phyloP scores from a whole-genome alignment of 768 basidiomycete genomes.

The Saitozyma sp. region DNA sequence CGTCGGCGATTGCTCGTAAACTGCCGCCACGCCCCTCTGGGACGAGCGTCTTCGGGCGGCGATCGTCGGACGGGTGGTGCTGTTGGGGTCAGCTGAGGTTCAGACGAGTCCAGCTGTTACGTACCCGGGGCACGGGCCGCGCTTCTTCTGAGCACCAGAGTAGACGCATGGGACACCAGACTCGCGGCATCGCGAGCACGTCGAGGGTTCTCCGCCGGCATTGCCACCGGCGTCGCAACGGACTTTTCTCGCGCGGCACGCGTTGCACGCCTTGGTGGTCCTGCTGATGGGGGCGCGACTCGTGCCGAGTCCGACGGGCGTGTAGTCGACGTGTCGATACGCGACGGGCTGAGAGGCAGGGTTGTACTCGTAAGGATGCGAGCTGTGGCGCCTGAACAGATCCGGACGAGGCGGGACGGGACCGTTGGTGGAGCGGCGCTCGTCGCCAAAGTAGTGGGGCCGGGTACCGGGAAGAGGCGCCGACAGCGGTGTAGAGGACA shows the following conservation, averaged over 20 bases:
- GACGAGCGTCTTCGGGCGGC: background rate
- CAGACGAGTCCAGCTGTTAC: too few relatives aligned
- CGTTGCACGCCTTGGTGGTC: conserved; percentile 51
- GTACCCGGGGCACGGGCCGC: conserved; percentile 50
- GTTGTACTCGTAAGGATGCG: conserved; percentile 35
- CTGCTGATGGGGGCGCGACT: conserved; percentile 44
- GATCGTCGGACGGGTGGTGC: background rate
- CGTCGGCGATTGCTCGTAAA: background rate
- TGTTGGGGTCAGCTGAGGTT: too few relatives aligned
- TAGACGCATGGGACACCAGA: conserved; percentile 45
- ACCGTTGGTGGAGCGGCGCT: background rate
- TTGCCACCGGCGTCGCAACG: conserved; percentile 50
- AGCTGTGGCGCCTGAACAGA: conserved; percentile 31
- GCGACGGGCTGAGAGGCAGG: conserved; percentile 7
- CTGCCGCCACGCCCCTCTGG: background rate
- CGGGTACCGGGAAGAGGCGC: conserved; percentile 3
- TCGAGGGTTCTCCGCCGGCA: conserved; percentile 26
- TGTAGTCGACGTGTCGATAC: conserved; percentile 11
- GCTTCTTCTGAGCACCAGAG: conserved; percentile 46
- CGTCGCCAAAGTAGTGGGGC: background rate
- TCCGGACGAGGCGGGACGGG: conserved; percentile 15
- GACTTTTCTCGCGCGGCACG: conserved; percentile 47
- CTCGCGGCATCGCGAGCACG: conserved; percentile 46
- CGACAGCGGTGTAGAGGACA: conserved; percentile 5
- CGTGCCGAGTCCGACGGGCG: conserved; percentile 18